Base-by-base conservation (phyloP, 768 basidiomycete genomes). In the Rhodosporidiobolus odoratus region DNA sequence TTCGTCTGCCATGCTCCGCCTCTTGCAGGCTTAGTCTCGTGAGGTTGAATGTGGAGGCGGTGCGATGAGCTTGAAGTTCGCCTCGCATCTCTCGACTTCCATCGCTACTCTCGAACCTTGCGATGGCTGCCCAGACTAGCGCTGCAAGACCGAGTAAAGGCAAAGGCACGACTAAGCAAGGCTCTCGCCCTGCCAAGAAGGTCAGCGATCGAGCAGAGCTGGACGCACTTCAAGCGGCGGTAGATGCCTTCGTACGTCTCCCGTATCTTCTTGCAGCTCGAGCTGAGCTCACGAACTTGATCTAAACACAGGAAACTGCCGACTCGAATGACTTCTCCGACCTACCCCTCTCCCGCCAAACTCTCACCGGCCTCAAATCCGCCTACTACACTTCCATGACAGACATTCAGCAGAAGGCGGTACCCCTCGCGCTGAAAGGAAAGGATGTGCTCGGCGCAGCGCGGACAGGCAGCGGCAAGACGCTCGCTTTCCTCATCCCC, bases 331-430 rank as follows among this genome's bases (percentile, higher is more conserved):
- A 83, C 5, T 93, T 93, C 79, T 76, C 84, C 30, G 87, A 90
- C 75, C 83, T 93, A 27, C 92, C 91, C 10, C 85, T 95, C 52
- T 92, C 90, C 0, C 83, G 86, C 19, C 79, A 82, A 23, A 92
- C 92, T 3, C 88, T 89, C 77, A 85, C 85, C 80, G 91, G 90
- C 86, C 69, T 65, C 77, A 57, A 17, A 25, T 58, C 61, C 4
- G 65, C 65, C 43, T 72, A 75, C 59, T 75, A 72, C 70, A 66
- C 67, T 27, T 62, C 58, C 30, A 40, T 72, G 27, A 75, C 74
- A 48, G 74, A 75, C 66, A 88, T 89, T 56, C 88, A 89, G 76
- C 79, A 83, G 9, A 81, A 84, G 23, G 84, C 87, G 43, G 81
- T 89, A 35, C 87, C 87, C 0, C 79, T 84, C 13, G 83, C 87